These are phyloP conservation scores for Pseudoturritis turrita DNA, from an alignment of 345 rosid genomes.

Conservation along the genomic window DNA sequence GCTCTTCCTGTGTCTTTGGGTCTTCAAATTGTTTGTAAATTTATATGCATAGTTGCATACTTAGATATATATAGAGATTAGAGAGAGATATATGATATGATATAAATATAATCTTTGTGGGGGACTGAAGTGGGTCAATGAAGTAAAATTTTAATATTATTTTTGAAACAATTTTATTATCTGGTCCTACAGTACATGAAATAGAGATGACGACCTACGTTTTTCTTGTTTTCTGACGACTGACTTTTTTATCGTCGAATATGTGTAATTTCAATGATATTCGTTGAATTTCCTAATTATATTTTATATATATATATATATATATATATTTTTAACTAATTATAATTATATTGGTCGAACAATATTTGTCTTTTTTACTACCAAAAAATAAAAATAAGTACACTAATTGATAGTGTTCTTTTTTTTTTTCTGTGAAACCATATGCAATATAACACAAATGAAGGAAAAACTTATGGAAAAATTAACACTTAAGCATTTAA, in stretches of 20 bases:
- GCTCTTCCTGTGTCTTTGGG: neutral
- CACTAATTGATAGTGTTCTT: no score
- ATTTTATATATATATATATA: no score
- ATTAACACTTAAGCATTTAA: no score
- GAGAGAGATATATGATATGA: neutral
- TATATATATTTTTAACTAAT: no score
- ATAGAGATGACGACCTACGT: constrained; percentile 9
- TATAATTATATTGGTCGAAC: neutral
- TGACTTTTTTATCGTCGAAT: neutral
- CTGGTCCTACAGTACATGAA: constrained; percentile 4
- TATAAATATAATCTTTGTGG: constrained; percentile 2
- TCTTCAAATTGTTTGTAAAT: neutral
- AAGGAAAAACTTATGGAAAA: no score
- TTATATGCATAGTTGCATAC: neutral
- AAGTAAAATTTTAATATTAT: neutral
- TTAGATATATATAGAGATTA: neutral
- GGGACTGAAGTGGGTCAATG: neutral
- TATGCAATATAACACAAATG: no score
- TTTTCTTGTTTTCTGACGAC: neutral
- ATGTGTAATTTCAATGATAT: neutral
- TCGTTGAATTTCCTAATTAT: constrained; percentile 6
- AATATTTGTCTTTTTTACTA: no score
- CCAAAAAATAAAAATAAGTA: no score
- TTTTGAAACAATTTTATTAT: neutral
- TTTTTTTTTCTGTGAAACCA: no score